Base-by-base conservation (phyloP, 116 monocot species). In the Posidonia oceanica region DNA sequence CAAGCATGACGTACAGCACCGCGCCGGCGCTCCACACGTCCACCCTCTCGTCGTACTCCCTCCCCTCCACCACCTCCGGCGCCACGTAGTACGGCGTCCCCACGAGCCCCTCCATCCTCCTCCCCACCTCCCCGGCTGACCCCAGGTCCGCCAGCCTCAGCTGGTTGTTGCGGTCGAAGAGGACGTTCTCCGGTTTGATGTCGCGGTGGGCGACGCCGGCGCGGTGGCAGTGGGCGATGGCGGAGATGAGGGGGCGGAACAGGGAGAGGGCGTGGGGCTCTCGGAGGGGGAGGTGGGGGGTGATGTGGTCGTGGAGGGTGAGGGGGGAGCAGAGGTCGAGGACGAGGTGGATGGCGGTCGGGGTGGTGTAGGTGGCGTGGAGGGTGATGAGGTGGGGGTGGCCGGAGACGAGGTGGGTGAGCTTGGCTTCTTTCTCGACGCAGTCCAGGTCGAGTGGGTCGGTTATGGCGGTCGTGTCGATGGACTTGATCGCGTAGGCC, bases 21-120 rank as follows among this genome's bases (percentile, higher is more conserved):
- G 91, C 91, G 59, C 91, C 95, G 3, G 84, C 84, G 79, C 91
- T 91, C 95, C 95, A 91, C 13, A 88, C 85, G 52, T 91, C 88
- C 7, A 84, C 79, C 78, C 87, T 96, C 81, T 88, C 91, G 2
- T 72, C 74, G 79, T 96, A 96, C 7, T 83, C 83, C 41, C 66
- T 78, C 42, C 88, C 91, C 0, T 72, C 69, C 18, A 95, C 60
- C 56, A 95, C 88, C 82, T 95, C 95, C 40, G 95, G 95, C 61
- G 91, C 91, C 41, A 88, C 86, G 77, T 96, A 96, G 77, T 86
- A 85, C 51, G 95, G 88, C 36, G 95, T 91, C 11, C 91, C 95
- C 3, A 96, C 80, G 13, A 96, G 21, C 20, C 86, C 95, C 48
- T 74, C 68, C 83, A 88, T 80, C 72, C 61, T 16, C 53, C 75